Evolutionary conservation across 306 rosid genomes (phyloP), one percentile per base, ranked within the genome.

Genomic region (Vigna trinervia): DNA sequence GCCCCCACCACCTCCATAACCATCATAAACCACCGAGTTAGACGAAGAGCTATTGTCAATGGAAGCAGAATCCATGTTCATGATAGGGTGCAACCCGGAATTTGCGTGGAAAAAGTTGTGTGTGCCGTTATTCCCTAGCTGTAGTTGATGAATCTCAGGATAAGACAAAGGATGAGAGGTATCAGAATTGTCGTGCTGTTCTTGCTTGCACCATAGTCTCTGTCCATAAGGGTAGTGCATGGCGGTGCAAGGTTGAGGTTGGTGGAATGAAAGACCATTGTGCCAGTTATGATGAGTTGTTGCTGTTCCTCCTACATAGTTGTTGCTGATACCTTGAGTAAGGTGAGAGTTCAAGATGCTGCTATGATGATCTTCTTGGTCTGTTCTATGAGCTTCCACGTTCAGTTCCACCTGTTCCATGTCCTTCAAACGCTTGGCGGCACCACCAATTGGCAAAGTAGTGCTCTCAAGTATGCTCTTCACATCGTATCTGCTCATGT

Each of bases 401-500:
- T 60, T 78, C 13, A 85, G 69, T 17, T 75, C 82, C 1, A 81
- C 88, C 14, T 87, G 90, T 14, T 89, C 93, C 22, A 77, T 84
- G 3, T 93, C 98, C 65, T 93, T 91, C 74, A 93, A 51, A 28
- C 97, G 87, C 88, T 93, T 93, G 0, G 98, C 90, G 0, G 93
- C 90, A 0, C 90, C 97, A 3, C 95, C 96, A 9, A 91, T 89
- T 3, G 98, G 98, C 56, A 93, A 70, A 0, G 92, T 87, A 75
- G 84, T 87, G 84, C 95, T 91, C 61, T 93, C 98, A 5, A 93
- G 86, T 11, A 93, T 93, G 69, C 91, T 86, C 74, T 94, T 94
- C 0, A 92, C 98, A 6, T 94, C 98, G 5, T 94, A 94, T 68
- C 96, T 72, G 71, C 78, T 92, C 97, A 94, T 94, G 88, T 94